phyloP scores from a whole-genome alignment of 2,329 filamentous ascomycete genomes.

The Dothistroma pini region DNA sequence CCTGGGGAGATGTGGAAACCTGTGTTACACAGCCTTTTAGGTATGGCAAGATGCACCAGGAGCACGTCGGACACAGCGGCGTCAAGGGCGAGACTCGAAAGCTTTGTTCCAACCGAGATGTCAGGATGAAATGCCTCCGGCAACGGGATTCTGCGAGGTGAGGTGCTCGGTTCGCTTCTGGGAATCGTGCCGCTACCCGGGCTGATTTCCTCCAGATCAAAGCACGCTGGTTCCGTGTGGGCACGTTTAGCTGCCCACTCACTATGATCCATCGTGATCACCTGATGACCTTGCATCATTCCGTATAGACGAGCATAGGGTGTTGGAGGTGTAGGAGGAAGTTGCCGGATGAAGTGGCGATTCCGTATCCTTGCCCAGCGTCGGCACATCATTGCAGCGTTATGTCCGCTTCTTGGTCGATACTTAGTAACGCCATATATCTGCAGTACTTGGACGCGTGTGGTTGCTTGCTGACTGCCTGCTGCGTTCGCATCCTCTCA shows the following conservation, averaged over 20 bases:
- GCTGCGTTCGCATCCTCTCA: background rate
- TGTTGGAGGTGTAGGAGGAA: background rate
- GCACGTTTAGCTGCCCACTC: background rate
- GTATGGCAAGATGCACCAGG: background rate
- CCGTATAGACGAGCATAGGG: background rate
- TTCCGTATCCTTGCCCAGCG: background rate
- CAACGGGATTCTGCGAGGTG: background rate
- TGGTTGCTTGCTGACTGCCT: background rate
- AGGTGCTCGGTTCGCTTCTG: background rate
- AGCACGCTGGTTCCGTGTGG: background rate
- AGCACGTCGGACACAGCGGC: too few relatives aligned
- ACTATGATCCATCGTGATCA: background rate
- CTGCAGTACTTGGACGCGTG: background rate
- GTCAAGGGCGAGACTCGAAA: too few relatives aligned
- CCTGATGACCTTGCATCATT: background rate
- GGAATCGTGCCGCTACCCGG: background rate
- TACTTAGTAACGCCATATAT: background rate
- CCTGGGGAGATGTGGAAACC: background rate
- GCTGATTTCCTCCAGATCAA: background rate
- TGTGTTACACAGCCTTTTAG: background rate
- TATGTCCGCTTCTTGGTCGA: background rate
- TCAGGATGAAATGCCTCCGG: too few relatives aligned
- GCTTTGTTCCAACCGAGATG: too few relatives aligned
- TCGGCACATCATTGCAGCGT: background rate
- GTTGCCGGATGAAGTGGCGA: background rate